Evolutionary conservation across 768 basidiomycete genomes (phyloP), one percentile per base, ranked within the genome.

Genomic region (Ramaria rubella): DNA sequence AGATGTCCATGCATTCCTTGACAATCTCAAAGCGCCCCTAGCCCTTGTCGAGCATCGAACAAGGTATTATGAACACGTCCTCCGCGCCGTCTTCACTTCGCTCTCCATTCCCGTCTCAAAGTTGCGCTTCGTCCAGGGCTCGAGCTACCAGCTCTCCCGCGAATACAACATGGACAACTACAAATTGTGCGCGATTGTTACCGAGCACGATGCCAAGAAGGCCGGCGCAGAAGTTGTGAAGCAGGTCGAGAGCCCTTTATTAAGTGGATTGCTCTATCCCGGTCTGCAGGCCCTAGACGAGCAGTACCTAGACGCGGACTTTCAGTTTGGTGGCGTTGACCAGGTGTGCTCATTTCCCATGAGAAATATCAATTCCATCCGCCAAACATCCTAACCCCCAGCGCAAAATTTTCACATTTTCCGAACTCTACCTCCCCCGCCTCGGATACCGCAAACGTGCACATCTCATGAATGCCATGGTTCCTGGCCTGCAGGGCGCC

Each of bases 141-240:
- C 93, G 1, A 86, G 87, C 60, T 94, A 94, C 82, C 94, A 99
- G 68, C 82, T 98, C 58, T 83, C 85, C 0, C 79, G 76, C 36
- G 93, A 95, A 61, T 99, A 95, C 78, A 96, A 86, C 63, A 77
- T 97, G 65, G 96, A 98, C 73, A 90, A 94, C 66, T 98, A 93
- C 82, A 81, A 81, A 63, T 81, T 98, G 49, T 90, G 87, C 64
- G 83, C 94, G n/a, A 86, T 83, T 58, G 93, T 95, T 19, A 83
- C 91, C 1, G 92, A 97, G 63, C 94, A 95, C 70, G 96, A 98
- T 62, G 93, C 95, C 24, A 95, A 95, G 69, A 96, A 96, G 70
- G 96, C 96, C 0, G 96, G 96, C 5, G 94, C 96, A 2, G 96
- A 98, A 69, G 96, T 98, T 55, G 96, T 99, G 63, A 98, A 98